Base-by-base conservation (phyloP, 2,329 filamentous ascomycete genomes). In the Cadophora luteo-olivacea region DNA sequence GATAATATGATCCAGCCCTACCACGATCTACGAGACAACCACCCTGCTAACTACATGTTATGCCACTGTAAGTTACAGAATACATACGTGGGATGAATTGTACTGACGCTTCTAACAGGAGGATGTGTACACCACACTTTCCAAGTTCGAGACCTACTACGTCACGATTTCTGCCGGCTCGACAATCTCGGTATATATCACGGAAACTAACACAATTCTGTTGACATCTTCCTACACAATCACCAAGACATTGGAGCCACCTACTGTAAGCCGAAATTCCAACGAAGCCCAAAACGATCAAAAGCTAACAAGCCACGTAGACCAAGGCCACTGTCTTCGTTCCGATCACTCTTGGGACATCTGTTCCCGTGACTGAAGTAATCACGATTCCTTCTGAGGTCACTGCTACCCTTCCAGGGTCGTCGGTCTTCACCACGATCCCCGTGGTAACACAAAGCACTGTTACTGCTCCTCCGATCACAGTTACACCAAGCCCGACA, bases 121-220 rank as follows among this genome's bases (percentile, higher is more conserved):
- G 38, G 60, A 67, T 24, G 65, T 67, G 19, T 63, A 63, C 57
- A 52, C 60, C 24, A 67, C 60, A 9, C 60, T 55, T 36, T 57
- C 49, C 7, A 51, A 60, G 22, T 79, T 80, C n/a, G 66, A 60
- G 8, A 81, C 80, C 61, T 80, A 77, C 9, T 74, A 63, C 62
- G 80, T 81, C 74, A 82, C 82, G 5, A 84, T 83, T n/a, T 77
- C 83, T 51, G 79, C 80, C 1, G 73, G 81, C 29, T 77, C 73
- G 58, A 84, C 82, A 11, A 74, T 82, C 55, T 79, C 82, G 3
- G 73, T 84, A 36, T 52, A 68, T 69, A 77, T 81, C 29, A 85
- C 82, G 65, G 79, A 82, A 19, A 75, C 79, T n/a, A 81, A 82
- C 60, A 79, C 81, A 51, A 72, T 77, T 12, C 79, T 83, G 71